Evolutionary conservation across 2,329 filamentous ascomycete genomes (phyloP).

Genomic region (Sodiomyces alkalinus): DNA sequence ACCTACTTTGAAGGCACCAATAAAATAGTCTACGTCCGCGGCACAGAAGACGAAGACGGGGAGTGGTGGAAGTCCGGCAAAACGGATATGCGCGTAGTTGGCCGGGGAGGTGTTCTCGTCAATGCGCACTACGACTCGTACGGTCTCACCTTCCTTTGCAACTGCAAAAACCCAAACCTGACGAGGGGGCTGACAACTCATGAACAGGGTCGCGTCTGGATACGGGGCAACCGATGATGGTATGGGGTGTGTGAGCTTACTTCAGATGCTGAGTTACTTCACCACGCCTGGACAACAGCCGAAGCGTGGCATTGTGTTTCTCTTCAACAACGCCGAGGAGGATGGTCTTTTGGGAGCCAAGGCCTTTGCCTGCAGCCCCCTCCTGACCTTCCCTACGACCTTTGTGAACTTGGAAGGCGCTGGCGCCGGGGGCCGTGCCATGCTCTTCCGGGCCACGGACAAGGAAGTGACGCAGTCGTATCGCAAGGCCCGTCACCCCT

Average conservation of each 20-base stretch:
- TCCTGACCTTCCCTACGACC: constrained; percentile 66
- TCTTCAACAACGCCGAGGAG: constrained; percentile 94
- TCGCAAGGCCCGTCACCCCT: constrained; percentile 54
- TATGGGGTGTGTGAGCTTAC: constrained; percentile 69
- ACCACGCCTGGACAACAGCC: constrained; percentile 57
- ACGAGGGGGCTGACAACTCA: constrained; percentile 3
- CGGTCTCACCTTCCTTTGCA: constrained; percentile 9
- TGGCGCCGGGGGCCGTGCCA: constrained; percentile 77
- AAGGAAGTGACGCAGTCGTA: constrained; percentile 74
- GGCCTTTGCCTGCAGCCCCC: constrained; percentile 69
- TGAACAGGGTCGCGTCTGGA: constrained; percentile 64
- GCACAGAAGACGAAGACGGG: constrained; percentile 55
- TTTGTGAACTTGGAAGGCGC: constrained; percentile 94
- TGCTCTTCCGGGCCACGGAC: constrained; percentile 78
- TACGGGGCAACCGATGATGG: constrained; percentile 92
- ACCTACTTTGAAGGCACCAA: constrained; percentile 91
- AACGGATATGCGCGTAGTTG: constrained; percentile 29
- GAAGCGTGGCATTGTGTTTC: constrained; percentile 62
- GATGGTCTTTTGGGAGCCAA: constrained; percentile 79
- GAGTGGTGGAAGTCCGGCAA: constrained; percentile 52
- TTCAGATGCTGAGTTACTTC: constrained; percentile 81
- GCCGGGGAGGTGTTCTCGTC: constrained; percentile 67
- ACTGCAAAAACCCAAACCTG: no score
- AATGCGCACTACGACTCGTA: constrained; percentile 84
- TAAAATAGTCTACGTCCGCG: constrained; percentile 80